Evolutionary conservation across 2,329 filamentous ascomycete genomes (phyloP).

Genomic region (Cordyceps pruinosa): DNA sequence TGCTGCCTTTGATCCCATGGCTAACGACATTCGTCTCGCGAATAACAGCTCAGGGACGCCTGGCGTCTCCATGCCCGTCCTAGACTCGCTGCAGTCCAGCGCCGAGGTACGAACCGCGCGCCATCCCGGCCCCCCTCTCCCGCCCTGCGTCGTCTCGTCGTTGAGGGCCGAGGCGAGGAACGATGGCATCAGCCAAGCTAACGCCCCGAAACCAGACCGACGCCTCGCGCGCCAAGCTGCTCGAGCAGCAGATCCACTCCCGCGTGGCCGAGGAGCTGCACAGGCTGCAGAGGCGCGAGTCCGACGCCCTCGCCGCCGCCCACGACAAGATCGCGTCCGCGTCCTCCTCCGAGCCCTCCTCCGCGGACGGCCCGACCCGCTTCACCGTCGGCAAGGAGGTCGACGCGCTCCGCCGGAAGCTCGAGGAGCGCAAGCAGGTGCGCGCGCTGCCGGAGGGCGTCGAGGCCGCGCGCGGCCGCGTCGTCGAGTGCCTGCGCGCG

Average conservation of each 20-base stretch:
- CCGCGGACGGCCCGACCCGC: slow-evolving; percentile 37
- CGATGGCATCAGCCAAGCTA: background rate
- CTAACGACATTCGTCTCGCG: slow-evolving; percentile 2
- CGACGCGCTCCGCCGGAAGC: slow-evolving; percentile 49
- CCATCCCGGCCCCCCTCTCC: background rate
- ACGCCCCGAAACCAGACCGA: slow-evolving; percentile 62
- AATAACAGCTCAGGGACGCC: slow-evolving; percentile 37
- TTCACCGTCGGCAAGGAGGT: slow-evolving; percentile 54
- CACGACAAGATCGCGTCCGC: slow-evolving; percentile 57
- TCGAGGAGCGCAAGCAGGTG: slow-evolving; percentile 57
- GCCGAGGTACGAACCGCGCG: slow-evolving; percentile 59
- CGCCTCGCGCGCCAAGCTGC: slow-evolving; percentile 70
- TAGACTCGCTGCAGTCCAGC: slow-evolving; percentile 76
- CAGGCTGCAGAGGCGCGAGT: slow-evolving; percentile 65
- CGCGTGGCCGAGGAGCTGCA: slow-evolving; percentile 82
- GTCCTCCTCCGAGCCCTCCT: slow-evolving; percentile 53
- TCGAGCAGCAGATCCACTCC: slow-evolving; percentile 82
- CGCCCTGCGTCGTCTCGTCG: too few species aligned
- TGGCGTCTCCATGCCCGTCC: slow-evolving; percentile 68
- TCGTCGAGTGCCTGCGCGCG: slow-evolving; percentile 73
- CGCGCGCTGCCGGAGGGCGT: slow-evolving; percentile 64
- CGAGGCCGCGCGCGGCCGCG: slow-evolving; percentile 65
- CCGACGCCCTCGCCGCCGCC: slow-evolving; percentile 60
- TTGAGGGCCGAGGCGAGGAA: too few species aligned
- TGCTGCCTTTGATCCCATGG: background rate